A percentile compares a stretch with the other conserved stretches of the same genome.
Evolutionary conservation across 352 stramenopile species (phyloP).

Genomic region (Pythium phragmitis): DNA sequence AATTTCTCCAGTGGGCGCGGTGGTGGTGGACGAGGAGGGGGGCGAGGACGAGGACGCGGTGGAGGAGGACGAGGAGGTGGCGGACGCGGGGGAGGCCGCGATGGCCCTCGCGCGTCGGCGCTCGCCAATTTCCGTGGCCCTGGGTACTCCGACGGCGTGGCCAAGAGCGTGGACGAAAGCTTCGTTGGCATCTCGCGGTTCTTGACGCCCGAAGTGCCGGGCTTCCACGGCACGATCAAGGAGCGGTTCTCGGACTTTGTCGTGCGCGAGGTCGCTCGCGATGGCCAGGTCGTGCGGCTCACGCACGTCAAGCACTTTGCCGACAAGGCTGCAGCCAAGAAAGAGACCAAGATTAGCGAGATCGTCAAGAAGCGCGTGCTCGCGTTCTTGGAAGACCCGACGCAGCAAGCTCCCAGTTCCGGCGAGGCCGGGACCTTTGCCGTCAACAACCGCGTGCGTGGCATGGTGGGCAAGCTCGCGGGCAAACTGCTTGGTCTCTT

Average conservation of each 20-base stretch:
- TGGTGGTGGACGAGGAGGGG: conserved; percentile 1
- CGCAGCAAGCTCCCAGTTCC: conserved; percentile 9
- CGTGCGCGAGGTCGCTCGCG: conserved; percentile 78
- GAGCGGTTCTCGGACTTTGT: conserved; percentile 92
- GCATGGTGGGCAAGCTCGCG: conserved; percentile 59
- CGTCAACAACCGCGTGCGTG: conserved; percentile 35
- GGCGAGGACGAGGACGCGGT: conserved; percentile 29
- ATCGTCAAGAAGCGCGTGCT: conserved; percentile 80
- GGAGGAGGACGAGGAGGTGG: conserved; percentile 23
- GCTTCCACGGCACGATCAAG: conserved; percentile 88
- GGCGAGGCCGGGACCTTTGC: conserved; percentile 7
- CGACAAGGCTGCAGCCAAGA: conserved; percentile 33
- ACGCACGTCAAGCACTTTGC: conserved; percentile 59
- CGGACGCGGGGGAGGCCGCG: conserved; percentile 19
- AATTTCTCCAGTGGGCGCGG: conserved; percentile 14
- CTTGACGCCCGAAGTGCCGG: conserved; percentile 50
- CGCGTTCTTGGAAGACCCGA: conserved; percentile 48
- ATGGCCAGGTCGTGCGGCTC: conserved; percentile 57
- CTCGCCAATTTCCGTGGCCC: conserved; percentile 44
- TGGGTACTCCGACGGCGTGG: conserved; percentile 74
- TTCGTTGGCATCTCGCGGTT: conserved; percentile 76
- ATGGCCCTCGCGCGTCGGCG: conserved; percentile 18
- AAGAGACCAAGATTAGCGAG: conserved; percentile 68
- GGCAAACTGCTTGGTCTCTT: conserved; percentile 57
- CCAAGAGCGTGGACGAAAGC: conserved; percentile 73